Evolutionary conservation across 2,329 filamentous ascomycete genomes (phyloP), one percentile per base, ranked within the genome.

Genomic region (Cytospora paraplurivora): DNA sequence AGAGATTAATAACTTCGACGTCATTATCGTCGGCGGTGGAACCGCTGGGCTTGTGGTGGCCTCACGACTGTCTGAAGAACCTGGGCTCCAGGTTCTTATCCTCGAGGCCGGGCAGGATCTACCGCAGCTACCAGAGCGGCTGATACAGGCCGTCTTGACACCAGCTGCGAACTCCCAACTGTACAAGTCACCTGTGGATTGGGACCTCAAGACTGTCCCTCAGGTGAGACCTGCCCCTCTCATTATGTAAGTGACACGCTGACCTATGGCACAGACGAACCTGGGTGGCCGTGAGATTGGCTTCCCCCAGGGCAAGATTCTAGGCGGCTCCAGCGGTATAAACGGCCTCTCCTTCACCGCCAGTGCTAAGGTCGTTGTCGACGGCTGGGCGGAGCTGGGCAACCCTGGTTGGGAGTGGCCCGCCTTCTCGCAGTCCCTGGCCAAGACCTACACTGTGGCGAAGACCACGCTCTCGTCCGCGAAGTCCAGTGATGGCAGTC

Each of bases 11-110:
- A 15, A 21, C 19, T 81, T 78, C 72, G 78, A 82, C 71, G 81
- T 79, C 69, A 70, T 82, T 66, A 74, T 82, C 58, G 78, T 81
- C 19, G 80, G 80, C 50, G 80, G 79, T 21, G 80, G 80, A 15
- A 82, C 79, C 4, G 76, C 79, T 27, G 80, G 80, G 15, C 76
- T 81, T 59, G 76, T 79, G 1, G 72, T 82, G 60, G 80, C 79
- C 17, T 74, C 73, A 58, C 76, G 79, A 41, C 74, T 82, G 50
- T 52, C 49, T 21, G 76, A 78, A 65, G 71, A 76, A 62, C 68
- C 70, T 41, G 52, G 73, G 38, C 70, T 75, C 41, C 69, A 69
- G 15, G 75, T 80, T 32, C 67, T 77, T 12, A 73, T 79, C 7
- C 68, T 79, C 32, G 76, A 79, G 63, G 77, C 76, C 32, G 77